A percentile compares a stretch with the other conserved stretches of the same genome.
These are phyloP conservation scores for Nemania sp. DNA, from an alignment of 2,329 filamentous ascomycete species.

Conservation along the genomic window DNA sequence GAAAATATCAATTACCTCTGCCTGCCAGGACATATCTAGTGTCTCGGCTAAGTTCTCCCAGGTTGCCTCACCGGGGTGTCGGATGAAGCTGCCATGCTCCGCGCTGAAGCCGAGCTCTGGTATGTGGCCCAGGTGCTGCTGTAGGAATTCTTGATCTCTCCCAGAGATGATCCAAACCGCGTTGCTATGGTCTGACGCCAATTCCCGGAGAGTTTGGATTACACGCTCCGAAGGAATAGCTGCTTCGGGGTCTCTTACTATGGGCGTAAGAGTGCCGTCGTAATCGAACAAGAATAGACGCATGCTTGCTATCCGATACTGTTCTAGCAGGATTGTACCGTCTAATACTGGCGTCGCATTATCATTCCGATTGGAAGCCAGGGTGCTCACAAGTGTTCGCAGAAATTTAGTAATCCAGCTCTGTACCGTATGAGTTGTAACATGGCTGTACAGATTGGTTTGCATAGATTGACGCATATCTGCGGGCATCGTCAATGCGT, in stretches of 20 bases:
- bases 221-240: slow-evolving; percentile 86
- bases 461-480: slow-evolving; percentile 71
- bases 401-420: slow-evolving; percentile 83
- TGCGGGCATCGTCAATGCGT: slow-evolving; percentile 75
- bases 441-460: slow-evolving; percentile 75
- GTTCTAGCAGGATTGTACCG: slow-evolving; percentile 68
- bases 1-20: slow-evolving; percentile 81
- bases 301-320: slow-evolving; percentile 74
- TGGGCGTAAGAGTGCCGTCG: slow-evolving; percentile 93
- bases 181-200: slow-evolving; percentile 81
- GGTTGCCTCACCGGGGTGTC: slow-evolving; percentile 70
- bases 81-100: slow-evolving; percentile 95
- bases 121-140: slow-evolving; percentile 92
- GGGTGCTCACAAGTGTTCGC: slow-evolving; percentile 75
- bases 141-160: slow-evolving; percentile 87
- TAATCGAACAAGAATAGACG: slow-evolving; percentile 99
- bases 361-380: slow-evolving; percentile 74
- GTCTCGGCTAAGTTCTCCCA: slow-evolving; percentile 91
- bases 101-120: slow-evolving; percentile 87
- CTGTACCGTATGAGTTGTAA: slow-evolving; percentile 83
- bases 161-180: slow-evolving; percentile 98
- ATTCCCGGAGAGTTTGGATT: slow-evolving; percentile 74
- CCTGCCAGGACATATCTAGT: slow-evolving; percentile 91
- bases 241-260: slow-evolving; percentile 86
- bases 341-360: slow-evolving; percentile 83